Percentiles rank a stretch among this genome's conserved stretches.
Conservation (phyloP, 2,329 filamentous ascomycete genomes). For the Colletotrichum tabaci region DNA sequence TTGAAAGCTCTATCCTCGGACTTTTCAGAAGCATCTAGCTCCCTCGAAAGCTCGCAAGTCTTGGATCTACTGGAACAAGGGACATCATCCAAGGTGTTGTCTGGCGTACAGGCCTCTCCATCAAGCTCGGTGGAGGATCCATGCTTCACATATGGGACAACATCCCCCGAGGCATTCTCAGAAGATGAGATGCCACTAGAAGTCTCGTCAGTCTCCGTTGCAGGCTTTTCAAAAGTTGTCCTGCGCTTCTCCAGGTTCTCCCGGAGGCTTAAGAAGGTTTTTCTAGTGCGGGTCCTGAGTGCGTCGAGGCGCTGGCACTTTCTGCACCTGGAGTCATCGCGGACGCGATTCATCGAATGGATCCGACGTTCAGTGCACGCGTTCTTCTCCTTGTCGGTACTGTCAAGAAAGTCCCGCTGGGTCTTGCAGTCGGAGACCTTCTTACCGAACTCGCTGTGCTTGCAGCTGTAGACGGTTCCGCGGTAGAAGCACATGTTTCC, state of each 20-base stretch:
- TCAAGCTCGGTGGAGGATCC: background rate
- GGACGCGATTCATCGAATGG: constrained; percentile 32
- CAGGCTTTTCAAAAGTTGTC: background rate
- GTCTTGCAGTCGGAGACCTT: constrained; percentile 27
- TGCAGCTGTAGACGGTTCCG: constrained; percentile 43
- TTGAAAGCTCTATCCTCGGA: background rate
- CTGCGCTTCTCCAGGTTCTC: constrained; percentile 14
- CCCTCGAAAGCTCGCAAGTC: background rate
- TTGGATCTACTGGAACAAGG: too few species aligned
- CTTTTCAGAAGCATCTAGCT: too few species aligned
- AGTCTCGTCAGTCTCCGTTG: background rate
- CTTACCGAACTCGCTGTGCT: constrained; percentile 37
- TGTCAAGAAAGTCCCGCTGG: constrained; percentile 25
- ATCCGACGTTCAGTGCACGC: constrained; percentile 10
- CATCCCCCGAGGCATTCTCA: background rate
- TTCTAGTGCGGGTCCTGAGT: constrained; percentile 9
- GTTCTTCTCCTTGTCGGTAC: background rate
- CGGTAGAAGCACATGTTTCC: constrained; percentile 45
- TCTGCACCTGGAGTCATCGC: constrained; percentile 8
- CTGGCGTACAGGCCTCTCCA: too few species aligned
- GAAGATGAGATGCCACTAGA: background rate
- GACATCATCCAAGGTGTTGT: background rate
- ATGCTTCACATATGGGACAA: background rate
- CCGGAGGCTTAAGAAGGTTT: constrained; percentile 10
- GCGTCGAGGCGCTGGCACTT: constrained; percentile 34